These are phyloP conservation scores for Physcomitrellopsis africana DNA, from an alignment of 225 moss, liverwort and hornwort genomes.

Conservation along the genomic window DNA sequence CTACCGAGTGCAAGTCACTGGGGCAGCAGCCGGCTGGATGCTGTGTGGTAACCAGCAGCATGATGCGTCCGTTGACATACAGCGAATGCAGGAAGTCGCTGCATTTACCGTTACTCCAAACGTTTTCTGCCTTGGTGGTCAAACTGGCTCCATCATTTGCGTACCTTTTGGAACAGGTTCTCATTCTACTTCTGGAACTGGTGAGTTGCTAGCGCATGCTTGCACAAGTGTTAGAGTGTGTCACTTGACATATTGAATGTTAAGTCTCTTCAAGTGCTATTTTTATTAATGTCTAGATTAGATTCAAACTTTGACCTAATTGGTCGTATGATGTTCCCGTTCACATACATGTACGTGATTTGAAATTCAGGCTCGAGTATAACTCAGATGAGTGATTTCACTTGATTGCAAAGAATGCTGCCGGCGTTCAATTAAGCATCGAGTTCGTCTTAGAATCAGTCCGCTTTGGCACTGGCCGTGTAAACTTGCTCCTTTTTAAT, in stretches of 20 bases:
- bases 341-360: constrained; percentile 11
- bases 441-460: neutral
- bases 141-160: constrained; percentile 53
- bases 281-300: constrained; percentile 1
- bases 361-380: constrained; percentile 17
- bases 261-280: neutral
- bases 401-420: neutral
- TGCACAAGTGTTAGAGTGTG: constrained; percentile 1
- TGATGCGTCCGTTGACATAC: constrained; percentile 52
- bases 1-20: constrained; percentile 51
- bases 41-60: constrained; percentile 63
- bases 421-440: neutral
- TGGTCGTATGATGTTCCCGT: constrained; percentile 6
- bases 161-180: constrained; percentile 49
- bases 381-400: neutral
- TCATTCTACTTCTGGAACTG: constrained; percentile 47
- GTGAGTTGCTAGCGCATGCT: constrained; percentile 35
- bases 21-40: constrained; percentile 59
- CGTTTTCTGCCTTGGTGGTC: constrained; percentile 58
- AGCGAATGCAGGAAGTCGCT: constrained; percentile 53
- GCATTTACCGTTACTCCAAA: constrained; percentile 58
- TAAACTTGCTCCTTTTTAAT: constrained; percentile 3
- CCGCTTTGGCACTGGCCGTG: constrained; percentile 12
- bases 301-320: constrained; percentile 12
- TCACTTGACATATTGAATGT: constrained; percentile 3